These are phyloP conservation scores for Carex arenaria DNA, from an alignment of 202 grass and related monocot species.

Conservation along the genomic window DNA sequence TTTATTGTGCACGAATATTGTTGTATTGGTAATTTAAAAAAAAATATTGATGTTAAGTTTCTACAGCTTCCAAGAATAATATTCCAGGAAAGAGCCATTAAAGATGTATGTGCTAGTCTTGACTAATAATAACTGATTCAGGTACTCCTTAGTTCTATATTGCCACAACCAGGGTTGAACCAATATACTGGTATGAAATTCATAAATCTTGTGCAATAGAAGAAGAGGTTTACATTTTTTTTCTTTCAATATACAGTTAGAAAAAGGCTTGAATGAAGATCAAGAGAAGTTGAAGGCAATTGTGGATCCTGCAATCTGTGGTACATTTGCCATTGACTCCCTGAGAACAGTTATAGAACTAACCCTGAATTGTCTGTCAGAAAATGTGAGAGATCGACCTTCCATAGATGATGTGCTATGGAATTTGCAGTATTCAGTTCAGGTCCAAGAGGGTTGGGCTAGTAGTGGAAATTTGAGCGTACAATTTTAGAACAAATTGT, in stretches of 20 bases:
- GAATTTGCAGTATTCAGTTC: conserved; percentile 92
- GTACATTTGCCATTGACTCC: conserved; percentile 71
- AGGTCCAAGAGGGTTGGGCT: conserved; percentile 91
- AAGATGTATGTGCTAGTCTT: neutral
- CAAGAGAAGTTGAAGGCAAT: conserved; percentile 47
- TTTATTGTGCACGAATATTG: neutral
- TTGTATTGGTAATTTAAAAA: neutral
- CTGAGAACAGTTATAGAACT: conserved; percentile 57
- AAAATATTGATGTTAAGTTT: neutral
- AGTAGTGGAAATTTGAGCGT: conserved; percentile 70
- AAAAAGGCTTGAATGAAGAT: conserved; percentile 40
- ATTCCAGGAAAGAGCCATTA: neutral
- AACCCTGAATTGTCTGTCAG: conserved; percentile 54
- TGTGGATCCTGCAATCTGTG: conserved; percentile 43
- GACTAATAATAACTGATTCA: neutral
- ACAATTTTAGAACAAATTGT: conserved; percentile 22
- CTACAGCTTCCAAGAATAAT: neutral
- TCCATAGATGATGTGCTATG: conserved; percentile 84
- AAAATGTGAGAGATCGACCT: conserved; percentile 38
- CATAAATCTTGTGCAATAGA: neutral
- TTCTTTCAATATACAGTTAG: conserved; percentile 31
- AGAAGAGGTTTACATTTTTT: neutral
- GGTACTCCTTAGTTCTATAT: neutral
- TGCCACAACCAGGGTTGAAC: neutral
- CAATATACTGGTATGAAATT: neutral